These are phyloP conservation scores for Didymosphaeria variabile DNA, from an alignment of 2,329 filamentous ascomycete species.

Conservation along the genomic window DNA sequence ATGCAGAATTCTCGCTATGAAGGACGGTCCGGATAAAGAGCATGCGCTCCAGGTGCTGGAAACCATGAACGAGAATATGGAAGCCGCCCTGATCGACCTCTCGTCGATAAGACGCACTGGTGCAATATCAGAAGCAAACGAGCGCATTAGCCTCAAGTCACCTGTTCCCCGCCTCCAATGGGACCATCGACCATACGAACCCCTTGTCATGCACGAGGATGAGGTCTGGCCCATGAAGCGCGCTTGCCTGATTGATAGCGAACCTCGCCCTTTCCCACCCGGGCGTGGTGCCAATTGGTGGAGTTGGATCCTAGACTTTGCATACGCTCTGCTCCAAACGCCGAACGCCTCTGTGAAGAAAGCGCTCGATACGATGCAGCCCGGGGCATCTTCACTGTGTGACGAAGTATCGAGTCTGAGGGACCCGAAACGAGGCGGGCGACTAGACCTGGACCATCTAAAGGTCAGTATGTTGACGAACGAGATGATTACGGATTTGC, in stretches of 20 bases:
- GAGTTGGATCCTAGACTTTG: constrained; percentile 43
- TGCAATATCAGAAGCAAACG: constrained; percentile 33
- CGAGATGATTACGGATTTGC: constrained; percentile 45
- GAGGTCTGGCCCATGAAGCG: constrained; percentile 74
- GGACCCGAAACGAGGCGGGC: constrained; percentile 44
- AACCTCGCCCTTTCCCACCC: constrained; percentile 59
- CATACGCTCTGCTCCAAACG: constrained; percentile 26
- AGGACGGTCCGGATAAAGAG: constrained; percentile 33
- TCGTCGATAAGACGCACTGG: constrained; percentile 19
- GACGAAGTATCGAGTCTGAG: constrained; percentile 36
- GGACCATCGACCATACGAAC: constrained; percentile 77
- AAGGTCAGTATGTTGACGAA: constrained; percentile 41
- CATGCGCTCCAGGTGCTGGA: constrained; percentile 51
- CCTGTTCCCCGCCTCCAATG: constrained; percentile 55
- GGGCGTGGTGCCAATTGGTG: constrained; percentile 22
- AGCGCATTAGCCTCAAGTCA: constrained; percentile 36
- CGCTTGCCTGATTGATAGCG: constrained; percentile 71
- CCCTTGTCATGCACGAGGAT: constrained; percentile 63
- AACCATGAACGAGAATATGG: constrained; percentile 50
- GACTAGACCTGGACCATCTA: constrained; percentile 41
- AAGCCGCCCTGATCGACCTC: constrained; percentile 48
- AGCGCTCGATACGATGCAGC: constrained; percentile 40
- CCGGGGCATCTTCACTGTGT: constrained; percentile 39
- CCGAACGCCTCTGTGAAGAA: constrained; percentile 20
- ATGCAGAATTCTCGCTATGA: constrained; percentile 32